Evolutionary conservation across 2,329 filamentous ascomycete species (phyloP).

Genomic region (Sporothrix curviconia): DNA sequence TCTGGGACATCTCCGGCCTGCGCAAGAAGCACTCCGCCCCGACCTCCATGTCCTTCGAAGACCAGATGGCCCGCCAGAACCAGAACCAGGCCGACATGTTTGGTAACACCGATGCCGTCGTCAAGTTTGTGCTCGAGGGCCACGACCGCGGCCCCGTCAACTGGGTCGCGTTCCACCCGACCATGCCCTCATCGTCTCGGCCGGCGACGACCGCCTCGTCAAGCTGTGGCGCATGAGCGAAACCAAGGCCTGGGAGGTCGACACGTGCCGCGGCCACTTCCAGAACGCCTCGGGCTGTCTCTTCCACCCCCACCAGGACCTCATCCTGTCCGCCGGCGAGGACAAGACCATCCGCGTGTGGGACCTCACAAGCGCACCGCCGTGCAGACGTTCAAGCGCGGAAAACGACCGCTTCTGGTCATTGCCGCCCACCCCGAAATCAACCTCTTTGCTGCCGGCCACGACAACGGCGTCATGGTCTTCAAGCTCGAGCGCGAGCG

Average conservation of each 20-base stretch:
- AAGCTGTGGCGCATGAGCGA: slow-evolving; percentile 99
- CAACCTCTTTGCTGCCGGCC: slow-evolving; percentile 94
- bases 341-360: slow-evolving; percentile 98
- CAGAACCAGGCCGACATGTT: slow-evolving; percentile 98
- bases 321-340: slow-evolving; percentile 93
- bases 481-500: slow-evolving; percentile 97
- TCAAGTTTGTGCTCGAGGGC: slow-evolving; percentile 98
- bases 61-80: slow-evolving; percentile 87
- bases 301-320: slow-evolving; percentile 94
- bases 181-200: slow-evolving; percentile 94
- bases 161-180: slow-evolving; percentile 98
- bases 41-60: slow-evolving; percentile 93
- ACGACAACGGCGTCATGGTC: slow-evolving; percentile 99
- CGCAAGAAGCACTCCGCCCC: slow-evolving; percentile 98
- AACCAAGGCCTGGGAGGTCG: slow-evolving; percentile 98
- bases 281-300: slow-evolving; percentile 93
- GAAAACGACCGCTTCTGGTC: slow-evolving; percentile 98
- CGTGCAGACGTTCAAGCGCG: slow-evolving; percentile 95
- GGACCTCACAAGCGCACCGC: slow-evolving; percentile 94
- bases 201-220: slow-evolving; percentile 88
- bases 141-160: slow-evolving; percentile 97
- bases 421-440: slow-evolving; percentile 98
- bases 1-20: slow-evolving; percentile 97
- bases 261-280: slow-evolving; percentile 96
- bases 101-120: slow-evolving; percentile 96